phyloP scores from a whole-genome alignment of 345 rosid species.

The Lenwebbia sp. region DNA sequence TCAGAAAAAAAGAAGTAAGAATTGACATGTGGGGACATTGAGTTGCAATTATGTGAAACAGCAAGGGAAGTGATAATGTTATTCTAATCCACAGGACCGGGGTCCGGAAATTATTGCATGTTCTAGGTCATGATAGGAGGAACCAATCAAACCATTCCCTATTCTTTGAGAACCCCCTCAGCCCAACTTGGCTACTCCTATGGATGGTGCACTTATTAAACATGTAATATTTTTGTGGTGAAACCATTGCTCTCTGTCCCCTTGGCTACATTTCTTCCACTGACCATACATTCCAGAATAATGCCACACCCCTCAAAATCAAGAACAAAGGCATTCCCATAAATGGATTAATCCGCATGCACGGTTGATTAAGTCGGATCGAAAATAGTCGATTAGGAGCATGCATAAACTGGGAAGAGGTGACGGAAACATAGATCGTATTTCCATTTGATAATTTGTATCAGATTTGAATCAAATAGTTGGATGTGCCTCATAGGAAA shows the following conservation, averaged over 20 bases:
- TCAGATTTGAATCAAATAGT: neutral
- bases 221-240: neutral
- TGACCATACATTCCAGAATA: neutral
- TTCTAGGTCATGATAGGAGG: neutral
- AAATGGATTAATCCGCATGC: neutral
- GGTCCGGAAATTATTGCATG: neutral
- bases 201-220: neutral
- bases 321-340: neutral
- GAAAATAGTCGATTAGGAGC: neutral
- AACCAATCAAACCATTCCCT: neutral
- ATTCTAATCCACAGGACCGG: neutral
- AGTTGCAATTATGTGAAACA: neutral
- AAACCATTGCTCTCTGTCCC: neutral
- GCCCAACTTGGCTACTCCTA: neutral
- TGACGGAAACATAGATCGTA: neutral
- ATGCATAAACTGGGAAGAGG: neutral
- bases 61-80: neutral
- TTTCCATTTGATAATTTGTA: neutral
- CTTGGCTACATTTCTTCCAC: neutral
- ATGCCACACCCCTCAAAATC: neutral
- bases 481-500: neutral
- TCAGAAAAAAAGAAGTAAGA: neutral
- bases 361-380: neutral
- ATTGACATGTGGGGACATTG: conserved; percentile 4
- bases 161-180: neutral